Base-by-base conservation (phyloP, 176 grass and related monocot genomes). In the Oryza nivara region DNA sequence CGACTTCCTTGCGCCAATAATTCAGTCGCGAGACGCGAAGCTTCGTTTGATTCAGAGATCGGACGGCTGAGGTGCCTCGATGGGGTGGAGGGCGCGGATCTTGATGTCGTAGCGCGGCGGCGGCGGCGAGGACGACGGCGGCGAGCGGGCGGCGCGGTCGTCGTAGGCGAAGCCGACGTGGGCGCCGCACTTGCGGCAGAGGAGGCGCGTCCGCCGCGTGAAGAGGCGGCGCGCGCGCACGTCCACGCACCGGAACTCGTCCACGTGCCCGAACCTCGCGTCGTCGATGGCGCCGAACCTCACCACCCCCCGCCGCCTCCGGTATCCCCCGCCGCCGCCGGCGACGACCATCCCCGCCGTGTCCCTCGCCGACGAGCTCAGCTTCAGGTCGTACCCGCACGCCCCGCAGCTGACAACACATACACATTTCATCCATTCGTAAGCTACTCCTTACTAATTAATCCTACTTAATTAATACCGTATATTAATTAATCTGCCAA, bases 231-330 rank as follows among this genome's bases (percentile, higher is more conserved):
- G 82, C 15, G 87, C 79, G 14, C 80, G 87, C 0, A 87, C 43
- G 84, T 91, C 89, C 16, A 84, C 70, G 86, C 80, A 91, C 0
- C 77, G 88, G 76, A 94, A 76, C 84, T 91, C 92, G 60, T 91
- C 86, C 4, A 83, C 83, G 76, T 85, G 92, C 0, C 84, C 80
- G 81, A 94, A 91, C 15, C 92, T 80, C 76, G 89, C 85, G 72
- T 91, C 89, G 72, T 94, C 86, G 65, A 94, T 81, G 60, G 87
- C 77, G 49, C 70, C 76, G 84, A 94, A 94, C 13, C 82, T 40
- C 22, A 94, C 86, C 41, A 94, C 61, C 85, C 88, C 3, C 85
- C 20, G 54, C 46, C 78, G 49, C 48, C 80, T 19, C 19, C 56
- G 19, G 56, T 81, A 78, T 41, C 82, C 43, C 11, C 72, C 41